Percentiles rank a stretch among this genome's conserved stretches.
phyloP scores from a whole-genome alignment of 192 early-diverging fungal species.

The Phlyctochytrium planicorne region DNA sequence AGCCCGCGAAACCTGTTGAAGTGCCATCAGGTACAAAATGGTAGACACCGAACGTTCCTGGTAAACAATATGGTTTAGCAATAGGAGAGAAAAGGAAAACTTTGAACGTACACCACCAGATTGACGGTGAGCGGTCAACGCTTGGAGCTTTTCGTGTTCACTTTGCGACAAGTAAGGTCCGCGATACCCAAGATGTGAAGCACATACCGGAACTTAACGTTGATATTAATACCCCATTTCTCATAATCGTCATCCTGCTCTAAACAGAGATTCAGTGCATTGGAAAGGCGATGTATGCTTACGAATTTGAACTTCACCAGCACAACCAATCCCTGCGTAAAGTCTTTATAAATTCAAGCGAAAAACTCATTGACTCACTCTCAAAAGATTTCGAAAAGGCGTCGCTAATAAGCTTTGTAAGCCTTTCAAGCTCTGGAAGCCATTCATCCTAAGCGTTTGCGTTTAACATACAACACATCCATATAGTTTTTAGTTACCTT shows the following conservation, averaged over 20 bases:
- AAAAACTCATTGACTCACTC: slow-evolving; percentile 36
- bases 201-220: slow-evolving; percentile 89
- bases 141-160: slow-evolving; percentile 78
- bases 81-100: background rate
- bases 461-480: no score
- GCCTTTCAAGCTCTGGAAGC: slow-evolving; percentile 59
- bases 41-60: slow-evolving; percentile 94
- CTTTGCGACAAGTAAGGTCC: no score
- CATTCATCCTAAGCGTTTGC: slow-evolving; percentile 60
- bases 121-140: slow-evolving; percentile 85
- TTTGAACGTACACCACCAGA: slow-evolving; percentile 78
- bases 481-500: no score
- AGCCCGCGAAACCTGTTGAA: slow-evolving; percentile 81
- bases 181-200: no score
- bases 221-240: slow-evolving; percentile 92
- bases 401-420: slow-evolving; percentile 65
- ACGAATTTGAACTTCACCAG: slow-evolving; percentile 67
- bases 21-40: slow-evolving; percentile 91
- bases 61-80: slow-evolving; percentile 7
- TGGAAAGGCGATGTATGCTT: slow-evolving; percentile 30
- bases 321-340: slow-evolving; percentile 69
- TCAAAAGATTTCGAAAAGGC: slow-evolving; percentile 74
- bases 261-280: slow-evolving; percentile 2
- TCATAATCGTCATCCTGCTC: slow-evolving; percentile 72
- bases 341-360: slow-evolving; percentile 21